Evolutionary conservation across 495 filamentous ascomycete species (phyloP), one percentile per base, ranked within the genome.

Genomic region (Astrothelium subdiscretum): DNA sequence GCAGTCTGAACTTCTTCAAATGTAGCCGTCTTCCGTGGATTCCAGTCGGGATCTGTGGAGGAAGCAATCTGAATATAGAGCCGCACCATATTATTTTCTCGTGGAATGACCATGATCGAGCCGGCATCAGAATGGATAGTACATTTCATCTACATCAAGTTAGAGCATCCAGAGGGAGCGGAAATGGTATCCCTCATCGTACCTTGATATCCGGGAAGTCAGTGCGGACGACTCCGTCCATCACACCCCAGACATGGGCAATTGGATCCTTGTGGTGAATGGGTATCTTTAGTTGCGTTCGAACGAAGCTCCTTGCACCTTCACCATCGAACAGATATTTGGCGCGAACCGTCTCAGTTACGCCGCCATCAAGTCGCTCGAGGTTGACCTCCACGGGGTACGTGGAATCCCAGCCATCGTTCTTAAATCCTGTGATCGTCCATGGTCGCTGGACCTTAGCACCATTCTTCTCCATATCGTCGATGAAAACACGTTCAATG

Each of bases 101-200:
- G 68, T 1, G 75, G 75, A 40, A 77, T 77, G 27, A 77, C 75
- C 75, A 77, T 77, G 63, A 77, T 75, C 13, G 75, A 77, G n/a
- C 75, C 75, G 27, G 73, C 68, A 59, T 77, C 75, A 0, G 75
- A 77, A 62, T 77, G 83, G 60, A 85, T 82, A 0, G 87, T 95
- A 74, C 90, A 95, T 82, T 96, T 96, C 80, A 91, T 92, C 90
- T 91, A 64, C 1, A 59, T 22, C 27, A 57, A 27, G 58, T 68
- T 40, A 72, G 62, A 31, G 8, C 59, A 11, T 10, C 12, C 4
- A 18, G 4, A 51, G 3, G 2, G 10, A 22, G 24, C 42, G n/a
- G n/a, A 15, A 32, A 1, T 31, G 57, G 27, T 27, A 6, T 11
- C 24, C 11, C 29, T 2, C 32, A 26, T 44, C 44, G 22, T 68